Conservation (phyloP, 2,329 filamentous ascomycete genomes). For the Calonectria multiphialidica region DNA sequence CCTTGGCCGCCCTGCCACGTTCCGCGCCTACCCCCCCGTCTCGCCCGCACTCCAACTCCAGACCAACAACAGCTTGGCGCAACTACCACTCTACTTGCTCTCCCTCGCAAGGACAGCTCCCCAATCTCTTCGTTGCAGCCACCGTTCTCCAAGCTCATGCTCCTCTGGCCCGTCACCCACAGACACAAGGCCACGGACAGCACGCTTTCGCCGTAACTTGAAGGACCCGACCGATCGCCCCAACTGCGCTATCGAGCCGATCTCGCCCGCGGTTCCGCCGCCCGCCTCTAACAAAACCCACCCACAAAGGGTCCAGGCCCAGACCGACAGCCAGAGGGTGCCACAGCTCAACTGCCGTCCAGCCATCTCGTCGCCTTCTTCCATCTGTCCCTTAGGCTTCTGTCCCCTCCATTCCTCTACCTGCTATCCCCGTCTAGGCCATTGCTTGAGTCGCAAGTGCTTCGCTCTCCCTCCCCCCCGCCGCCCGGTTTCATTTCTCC, state of each 20-base stretch:
- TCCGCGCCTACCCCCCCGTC: neutral
- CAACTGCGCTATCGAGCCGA: conserved; percentile 34
- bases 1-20: neutral
- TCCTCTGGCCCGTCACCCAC: conserved; percentile 28
- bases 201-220: conserved; percentile 24
- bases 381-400: conserved; percentile 11
- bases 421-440: conserved; percentile 11
- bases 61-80: conserved; percentile 5
- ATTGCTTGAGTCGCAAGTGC: conserved; percentile 20
- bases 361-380: conserved; percentile 23
- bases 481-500: conserved; percentile 13
- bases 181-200: neutral
- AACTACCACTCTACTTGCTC: neutral
- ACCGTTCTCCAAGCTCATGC: conserved; percentile 6
- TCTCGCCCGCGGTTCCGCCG: conserved; percentile 40
- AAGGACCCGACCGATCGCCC: conserved; percentile 31
- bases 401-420: conserved; percentile 17
- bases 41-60: neutral
- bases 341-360: conserved; percentile 33
- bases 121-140: conserved; percentile 7
- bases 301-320: conserved; percentile 32
- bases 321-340: conserved; percentile 36
- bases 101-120: neutral
- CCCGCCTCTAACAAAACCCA: conserved; percentile 38
- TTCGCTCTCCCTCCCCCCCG: neutral